Evolutionary conservation across 164 flowering plant species (phyloP), one percentile per base, ranked within the genome.

Genomic region (Stephania cephalantha): DNA sequence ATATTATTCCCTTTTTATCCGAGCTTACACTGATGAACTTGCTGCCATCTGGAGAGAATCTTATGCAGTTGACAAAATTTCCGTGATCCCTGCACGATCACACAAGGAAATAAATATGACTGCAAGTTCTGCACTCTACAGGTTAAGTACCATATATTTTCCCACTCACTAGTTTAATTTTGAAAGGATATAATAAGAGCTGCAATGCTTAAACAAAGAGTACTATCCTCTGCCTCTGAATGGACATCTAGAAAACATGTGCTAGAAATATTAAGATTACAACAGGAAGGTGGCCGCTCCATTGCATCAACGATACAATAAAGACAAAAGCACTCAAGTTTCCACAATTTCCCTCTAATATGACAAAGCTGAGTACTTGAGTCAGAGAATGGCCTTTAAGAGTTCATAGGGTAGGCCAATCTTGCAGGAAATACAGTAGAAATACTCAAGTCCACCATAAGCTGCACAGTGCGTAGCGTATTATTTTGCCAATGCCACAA

Each of bases 41-140:
- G 83, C 83, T 94, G 10, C 99, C 99, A 87, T 96, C 97, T 25
- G 98, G 97, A 72, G 97, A 90, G 85, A 87, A 96, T 76, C 99
- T 87, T 69, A 92, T 79, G 78, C 99, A 94, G 70, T 96, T 94
- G 71, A 91, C 99, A 75, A 94, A 96, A 83, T 94, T 96, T 77
- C 97, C 85, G 83, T 96, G 99, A 71, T 86, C 91, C 91, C 99
- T 95, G 87, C 80, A 84, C 61, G 75, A 68, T 5, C 66, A 20
- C 68, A 69, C 76, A 30, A 35, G 42, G 45, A 45, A 48, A 48
- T 69, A 44, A 17, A 35, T 17, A 5, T 67, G 8, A 12, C 17
- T 44, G 18, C 25, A 69, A 18, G 48, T 35, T 11, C 20, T 15
- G 35, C 22, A 15, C 15, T 11, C 20, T 44, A 69, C 22, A 15